Conservation (phyloP, 2,329 filamentous ascomycete genomes). For the Aspergillus latus region DNA sequence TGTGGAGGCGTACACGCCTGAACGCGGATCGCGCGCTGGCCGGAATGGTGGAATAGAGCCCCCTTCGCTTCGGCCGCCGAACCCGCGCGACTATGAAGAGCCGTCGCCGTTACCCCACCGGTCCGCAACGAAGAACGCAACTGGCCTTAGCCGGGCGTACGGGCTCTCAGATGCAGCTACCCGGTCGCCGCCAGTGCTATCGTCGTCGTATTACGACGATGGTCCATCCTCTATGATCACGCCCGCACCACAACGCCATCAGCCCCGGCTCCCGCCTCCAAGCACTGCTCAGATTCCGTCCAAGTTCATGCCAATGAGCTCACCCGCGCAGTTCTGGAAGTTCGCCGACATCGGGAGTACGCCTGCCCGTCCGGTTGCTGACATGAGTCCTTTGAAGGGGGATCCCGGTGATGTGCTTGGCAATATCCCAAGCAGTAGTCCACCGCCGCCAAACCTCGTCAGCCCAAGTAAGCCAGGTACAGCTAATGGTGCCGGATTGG, state of each 20-base stretch:
- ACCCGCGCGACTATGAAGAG: conserved; percentile 41
- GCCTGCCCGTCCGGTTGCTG: conserved; percentile 42
- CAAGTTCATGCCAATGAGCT: conserved; percentile 54
- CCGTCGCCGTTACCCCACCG: conserved; percentile 43
- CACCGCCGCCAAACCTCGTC: conserved; percentile 47
- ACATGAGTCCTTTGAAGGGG: conserved; percentile 51
- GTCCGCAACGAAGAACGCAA: conserved; percentile 30
- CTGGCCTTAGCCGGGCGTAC: conserved; percentile 36
- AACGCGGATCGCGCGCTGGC: conserved; percentile 43
- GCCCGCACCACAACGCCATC: conserved; percentile 50
- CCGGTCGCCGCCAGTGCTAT: conserved; percentile 48
- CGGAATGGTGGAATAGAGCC: conserved; percentile 30
- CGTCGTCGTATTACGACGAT: conserved; percentile 51
- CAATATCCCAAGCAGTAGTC: conserved; percentile 49
- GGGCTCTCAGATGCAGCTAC: conserved; percentile 42
- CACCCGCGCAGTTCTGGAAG: conserved; percentile 53
- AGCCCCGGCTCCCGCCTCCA: conserved; percentile 49
- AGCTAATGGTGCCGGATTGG: conserved; percentile 31
- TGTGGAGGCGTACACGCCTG: conserved; percentile 49
- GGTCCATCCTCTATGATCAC: conserved; percentile 50
- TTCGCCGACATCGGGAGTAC: conserved; percentile 49
- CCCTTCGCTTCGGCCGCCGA: conserved; percentile 32
- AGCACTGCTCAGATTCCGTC: conserved; percentile 51
- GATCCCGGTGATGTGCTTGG: conserved; percentile 37
- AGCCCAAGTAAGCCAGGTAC: conserved; percentile 47